Evolutionary conservation across 2,329 filamentous ascomycete species (phyloP), one percentile per base, ranked within the genome.

Genomic region (Orbilia oligospora): DNA sequence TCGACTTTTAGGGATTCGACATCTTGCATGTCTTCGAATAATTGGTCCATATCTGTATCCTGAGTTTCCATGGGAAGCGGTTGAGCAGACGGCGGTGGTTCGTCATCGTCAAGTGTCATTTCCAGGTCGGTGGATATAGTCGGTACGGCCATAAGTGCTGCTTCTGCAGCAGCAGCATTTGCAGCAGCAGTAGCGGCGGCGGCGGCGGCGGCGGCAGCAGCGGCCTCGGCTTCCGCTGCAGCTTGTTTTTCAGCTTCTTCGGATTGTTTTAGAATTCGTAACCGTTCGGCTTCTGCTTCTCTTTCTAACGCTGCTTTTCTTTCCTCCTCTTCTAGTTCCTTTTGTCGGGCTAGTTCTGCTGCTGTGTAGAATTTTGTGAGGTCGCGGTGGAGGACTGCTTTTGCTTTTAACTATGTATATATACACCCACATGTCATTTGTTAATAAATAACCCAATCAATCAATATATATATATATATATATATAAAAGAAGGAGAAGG

Each of bases 301-400:
- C 79, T 24, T 20, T 78, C 68, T n/a, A 69, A 16, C 20, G 75
- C 75, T 10, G 64, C 61, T 67, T 80, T 81, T 10, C 69, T 65
- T 64, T 80, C 53, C 67, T 72, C 53, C 76, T 72, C 69, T 71
- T 67, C 73, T 71, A 72, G 64, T 22, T 71, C 76, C 44, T 81
- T 75, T 16, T 80, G 79, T 0, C 65, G 68, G 33, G 80, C 81
- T 33, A 78, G 67, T 44, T 80, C 81, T 14, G 79, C 80, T 5
- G 73, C 69, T 4, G 76, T 75, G 24, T 81, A 79, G 64, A 80
- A 69, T 22, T 70, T 69, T 8, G 76, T 80, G 3, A 82, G 75
- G 61, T 82, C 81, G 18, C 81, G 80, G 30, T 80, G 79, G 16
- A 82, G 68, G 4, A 76, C 73, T 2, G 80, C 79, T 66, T 82